These are phyloP conservation scores for Nannochloropsis granulata DNA, from an alignment of 108 stramenopile species.

Conservation along the genomic window DNA sequence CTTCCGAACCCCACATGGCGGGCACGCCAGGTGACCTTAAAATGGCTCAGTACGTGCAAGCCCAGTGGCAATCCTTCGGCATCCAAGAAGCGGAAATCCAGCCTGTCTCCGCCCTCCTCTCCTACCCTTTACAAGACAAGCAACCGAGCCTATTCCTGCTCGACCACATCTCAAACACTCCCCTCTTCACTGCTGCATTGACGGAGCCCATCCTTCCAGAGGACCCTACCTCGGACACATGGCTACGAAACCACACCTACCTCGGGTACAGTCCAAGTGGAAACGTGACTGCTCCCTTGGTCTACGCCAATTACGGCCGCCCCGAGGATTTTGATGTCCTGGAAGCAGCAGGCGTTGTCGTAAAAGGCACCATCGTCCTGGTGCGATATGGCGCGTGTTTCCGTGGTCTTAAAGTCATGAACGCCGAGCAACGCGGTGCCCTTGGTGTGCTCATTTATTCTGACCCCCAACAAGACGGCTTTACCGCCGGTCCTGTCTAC, in stretches of 20 bases:
- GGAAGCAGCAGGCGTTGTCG: conserved; percentile 27
- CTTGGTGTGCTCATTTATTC: conserved; percentile 43
- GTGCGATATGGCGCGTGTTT: conserved; percentile 52
- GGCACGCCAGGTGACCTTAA: conserved; percentile 45
- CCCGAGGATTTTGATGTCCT: conserved; percentile 48
- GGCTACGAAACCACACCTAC: conserved; percentile 46
- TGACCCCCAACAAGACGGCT: conserved; percentile 51
- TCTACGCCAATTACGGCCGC: conserved; percentile 55
- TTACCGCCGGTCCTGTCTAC: conserved; percentile 33
- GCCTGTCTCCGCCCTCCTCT: conserved; percentile 38
- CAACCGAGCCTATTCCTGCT: neutral
- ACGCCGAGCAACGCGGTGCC: conserved; percentile 45
- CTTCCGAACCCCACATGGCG: conserved; percentile 43
- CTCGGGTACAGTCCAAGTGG: conserved; percentile 49
- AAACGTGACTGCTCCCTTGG: conserved; percentile 22
- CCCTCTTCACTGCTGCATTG: conserved; percentile 37
- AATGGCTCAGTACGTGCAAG: conserved; percentile 45
- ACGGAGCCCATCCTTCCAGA: conserved; percentile 33
- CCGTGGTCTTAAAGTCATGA: conserved; percentile 53
- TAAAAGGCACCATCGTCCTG: conserved; percentile 44
- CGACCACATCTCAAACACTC: neutral
- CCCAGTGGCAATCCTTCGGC: conserved; percentile 26
- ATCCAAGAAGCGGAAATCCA: conserved; percentile 30
- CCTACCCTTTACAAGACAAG: conserved; percentile 35
- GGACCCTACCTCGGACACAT: conserved; percentile 46